Percentiles rank a stretch among this genome's conserved stretches.
phyloP scores from a whole-genome alignment of 352 stramenopile species.

The Globisporangium paddicum region DNA sequence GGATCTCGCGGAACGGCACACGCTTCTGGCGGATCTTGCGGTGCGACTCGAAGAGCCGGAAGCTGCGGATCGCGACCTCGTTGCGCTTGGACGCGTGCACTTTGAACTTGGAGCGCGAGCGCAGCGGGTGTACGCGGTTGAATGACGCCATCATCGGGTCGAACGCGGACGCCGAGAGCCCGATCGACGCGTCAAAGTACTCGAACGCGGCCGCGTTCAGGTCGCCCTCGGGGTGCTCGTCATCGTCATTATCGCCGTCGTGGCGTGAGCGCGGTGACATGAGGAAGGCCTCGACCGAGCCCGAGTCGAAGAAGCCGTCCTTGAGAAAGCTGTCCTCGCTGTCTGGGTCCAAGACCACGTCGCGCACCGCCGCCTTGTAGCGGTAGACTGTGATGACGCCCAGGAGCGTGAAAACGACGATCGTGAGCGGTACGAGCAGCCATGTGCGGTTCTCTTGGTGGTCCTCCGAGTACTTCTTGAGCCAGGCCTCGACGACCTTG shows the following conservation, averaged over 20 bases:
- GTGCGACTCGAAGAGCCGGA: constrained; percentile 63
- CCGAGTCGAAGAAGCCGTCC: constrained; percentile 38
- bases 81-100: constrained; percentile 29
- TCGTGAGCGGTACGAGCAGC: constrained; percentile 53
- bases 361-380: constrained; percentile 41
- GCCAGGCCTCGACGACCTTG: constrained; percentile 38
- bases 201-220: constrained; percentile 46
- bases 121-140: constrained; percentile 24
- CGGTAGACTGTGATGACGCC: constrained; percentile 39
- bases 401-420: constrained; percentile 45
- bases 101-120: constrained; percentile 2
- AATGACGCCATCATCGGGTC: constrained; percentile 32
- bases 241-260: neutral
- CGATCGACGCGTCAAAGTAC: constrained; percentile 57
- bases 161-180: constrained; percentile 50
- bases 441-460: constrained; percentile 48
- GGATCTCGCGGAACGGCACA: constrained; percentile 45
- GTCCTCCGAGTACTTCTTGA: constrained; percentile 45
- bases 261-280: constrained; percentile 10
- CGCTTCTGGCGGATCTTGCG: constrained; percentile 48
- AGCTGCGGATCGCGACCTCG: constrained; percentile 51
- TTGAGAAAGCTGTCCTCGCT: constrained; percentile 31
- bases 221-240: constrained; percentile 24
- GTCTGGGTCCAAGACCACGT: constrained; percentile 22
- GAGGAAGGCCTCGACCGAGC: constrained; percentile 40